phyloP scores from a whole-genome alignment of 1,284 basidiomycete species.

The Tylopilus sp. region DNA sequence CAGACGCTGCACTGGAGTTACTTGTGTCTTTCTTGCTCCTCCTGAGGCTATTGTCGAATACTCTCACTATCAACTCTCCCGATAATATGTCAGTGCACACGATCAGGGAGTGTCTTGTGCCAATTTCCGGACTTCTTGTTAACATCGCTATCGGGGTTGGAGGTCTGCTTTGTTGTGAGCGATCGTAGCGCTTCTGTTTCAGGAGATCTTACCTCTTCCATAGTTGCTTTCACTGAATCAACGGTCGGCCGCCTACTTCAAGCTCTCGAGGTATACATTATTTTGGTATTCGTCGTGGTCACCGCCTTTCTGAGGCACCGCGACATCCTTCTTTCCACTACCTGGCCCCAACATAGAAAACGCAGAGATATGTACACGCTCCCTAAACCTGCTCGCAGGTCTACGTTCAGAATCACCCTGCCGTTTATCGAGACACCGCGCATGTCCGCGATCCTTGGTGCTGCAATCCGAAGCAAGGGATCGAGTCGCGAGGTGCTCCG shows the following conservation, averaged over 20 bases:
- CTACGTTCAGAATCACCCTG: conserved; percentile 32
- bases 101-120: conserved; percentile 47
- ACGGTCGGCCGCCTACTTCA: conserved; percentile 67
- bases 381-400: conserved; percentile 25
- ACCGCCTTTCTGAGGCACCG: conserved; percentile 41
- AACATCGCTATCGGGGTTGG: conserved; percentile 54
- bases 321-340: conserved; percentile 1
- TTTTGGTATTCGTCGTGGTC: conserved; percentile 56
- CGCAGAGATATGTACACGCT: conserved; percentile 16
- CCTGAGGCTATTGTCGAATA: conserved; percentile 59
- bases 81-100: conserved; percentile 28
- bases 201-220: conserved; percentile 12
- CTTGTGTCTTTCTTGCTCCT: conserved; percentile 56
- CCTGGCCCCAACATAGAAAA: conserved; percentile 2
- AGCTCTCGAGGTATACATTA: conserved; percentile 60
- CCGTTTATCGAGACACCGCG: conserved; percentile 29
- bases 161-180: conserved; percentile 59
- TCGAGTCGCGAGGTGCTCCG: conserved; percentile 16
- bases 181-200: background rate
- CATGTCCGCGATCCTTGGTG: conserved; percentile 18
- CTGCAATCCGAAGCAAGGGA: conserved; percentile 8
- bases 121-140: conserved; percentile 51
- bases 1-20: conserved; percentile 56
- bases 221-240: conserved; percentile 68
- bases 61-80: conserved; percentile 41